phyloP scores from a whole-genome alignment of 202 grass and related monocot genomes.

The Saccharum hybrid region DNA sequence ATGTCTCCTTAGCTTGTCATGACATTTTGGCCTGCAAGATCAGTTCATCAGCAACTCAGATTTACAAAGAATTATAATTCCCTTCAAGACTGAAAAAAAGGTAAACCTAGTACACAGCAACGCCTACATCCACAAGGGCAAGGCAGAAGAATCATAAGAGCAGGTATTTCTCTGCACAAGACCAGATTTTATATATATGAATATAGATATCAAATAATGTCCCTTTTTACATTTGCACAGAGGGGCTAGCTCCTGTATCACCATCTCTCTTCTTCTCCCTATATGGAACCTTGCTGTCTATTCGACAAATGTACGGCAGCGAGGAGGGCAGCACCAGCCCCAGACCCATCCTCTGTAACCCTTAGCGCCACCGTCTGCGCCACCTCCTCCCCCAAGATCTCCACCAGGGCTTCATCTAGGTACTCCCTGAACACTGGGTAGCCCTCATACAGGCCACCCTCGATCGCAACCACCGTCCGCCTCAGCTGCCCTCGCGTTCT shows the following conservation, averaged over 20 bases:
- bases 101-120: background rate
- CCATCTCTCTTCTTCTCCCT: slow-evolving; percentile 44
- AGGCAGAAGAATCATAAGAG: background rate
- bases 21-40: background rate
- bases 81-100: background rate
- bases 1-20: background rate
- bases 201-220: slow-evolving; percentile 81
- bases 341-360: slow-evolving; percentile 75
- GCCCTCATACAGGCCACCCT: slow-evolving; percentile 71
- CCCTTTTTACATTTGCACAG: slow-evolving; percentile 94
- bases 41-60: background rate
- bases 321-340: slow-evolving; percentile 72
- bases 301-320: slow-evolving; percentile 72
- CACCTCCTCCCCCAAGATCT: slow-evolving; percentile 85
- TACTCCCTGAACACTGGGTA: slow-evolving; percentile 86
- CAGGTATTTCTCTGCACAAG: slow-evolving; percentile 53
- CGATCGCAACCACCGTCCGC: slow-evolving; percentile 72
- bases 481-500: slow-evolving; percentile 48
- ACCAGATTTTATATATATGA: slow-evolving; percentile 77
- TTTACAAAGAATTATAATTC: background rate
- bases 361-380: slow-evolving; percentile 61
- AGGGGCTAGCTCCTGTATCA: slow-evolving; percentile 63
- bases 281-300: slow-evolving; percentile 67
- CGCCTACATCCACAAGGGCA: background rate
- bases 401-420: slow-evolving; percentile 73